A percentile compares a stretch with the other conserved stretches of the same genome.
Conservation (phyloP, 78 protist genomes). For the Dictyostelium intermedium region DNA sequence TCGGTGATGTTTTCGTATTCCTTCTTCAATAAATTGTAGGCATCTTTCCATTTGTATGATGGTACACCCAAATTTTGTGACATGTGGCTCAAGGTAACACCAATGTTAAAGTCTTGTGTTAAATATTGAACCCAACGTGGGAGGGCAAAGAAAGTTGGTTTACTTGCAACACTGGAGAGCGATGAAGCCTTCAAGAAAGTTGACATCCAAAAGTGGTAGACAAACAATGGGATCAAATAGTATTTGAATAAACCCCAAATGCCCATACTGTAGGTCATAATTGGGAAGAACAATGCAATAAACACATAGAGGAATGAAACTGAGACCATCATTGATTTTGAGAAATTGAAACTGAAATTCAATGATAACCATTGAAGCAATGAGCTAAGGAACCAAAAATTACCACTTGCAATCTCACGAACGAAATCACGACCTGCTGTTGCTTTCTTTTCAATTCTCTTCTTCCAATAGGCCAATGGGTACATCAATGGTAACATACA, state of each 20-base stretch:
- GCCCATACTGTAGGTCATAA: slow-evolving; percentile 74
- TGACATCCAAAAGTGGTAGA: slow-evolving; percentile 79
- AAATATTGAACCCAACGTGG: slow-evolving; percentile 44
- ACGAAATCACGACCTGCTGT: slow-evolving; percentile 23
- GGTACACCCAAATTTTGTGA: slow-evolving; percentile 26
- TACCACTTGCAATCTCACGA: slow-evolving; percentile 19
- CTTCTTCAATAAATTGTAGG: slow-evolving; percentile 14
- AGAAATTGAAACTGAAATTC: slow-evolving; percentile 34
- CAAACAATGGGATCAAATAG: slow-evolving; percentile 75
- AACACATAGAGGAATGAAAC: slow-evolving; percentile 38
- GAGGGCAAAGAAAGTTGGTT: slow-evolving; percentile 29
- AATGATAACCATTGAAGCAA: slow-evolving; percentile 33
- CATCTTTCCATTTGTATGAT: slow-evolving; percentile 74
- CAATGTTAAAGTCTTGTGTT: slow-evolving; percentile 57
- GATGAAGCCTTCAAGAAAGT: slow-evolving; percentile 49
- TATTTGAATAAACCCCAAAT: slow-evolving; percentile 74
- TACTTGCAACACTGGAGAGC: background rate
- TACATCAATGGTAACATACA: slow-evolving; percentile 77
- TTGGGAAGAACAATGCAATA: slow-evolving; percentile 55
- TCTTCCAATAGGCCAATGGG: slow-evolving; percentile 62
- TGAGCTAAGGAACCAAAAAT: slow-evolving; percentile 57
- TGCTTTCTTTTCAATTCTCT: slow-evolving; percentile 37
- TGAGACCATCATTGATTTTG: background rate
- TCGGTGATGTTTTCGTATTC: slow-evolving; percentile 58
- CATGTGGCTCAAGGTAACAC: slow-evolving; percentile 28